Conservation (phyloP, 2,329 filamentous ascomycete genomes). For the Penicillium occitanis region DNA sequence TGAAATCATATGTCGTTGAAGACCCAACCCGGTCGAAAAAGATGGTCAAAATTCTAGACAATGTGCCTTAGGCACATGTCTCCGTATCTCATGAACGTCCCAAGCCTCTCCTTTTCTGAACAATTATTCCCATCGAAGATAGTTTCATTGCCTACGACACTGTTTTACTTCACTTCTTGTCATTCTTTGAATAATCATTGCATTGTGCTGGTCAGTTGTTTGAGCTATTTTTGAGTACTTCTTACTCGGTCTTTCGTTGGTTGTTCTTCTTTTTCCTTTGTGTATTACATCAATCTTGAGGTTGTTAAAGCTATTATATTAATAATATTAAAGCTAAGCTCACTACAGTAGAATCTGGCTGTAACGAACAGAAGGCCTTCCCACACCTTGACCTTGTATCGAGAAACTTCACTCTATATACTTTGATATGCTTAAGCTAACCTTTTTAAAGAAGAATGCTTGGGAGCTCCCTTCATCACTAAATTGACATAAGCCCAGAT, state of each 20-base stretch:
- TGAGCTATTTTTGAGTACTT: constrained; percentile 6
- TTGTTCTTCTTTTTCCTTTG: background rate
- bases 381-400: background rate
- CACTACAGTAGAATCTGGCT: background rate
- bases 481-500: background rate
- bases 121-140: constrained; percentile 6
- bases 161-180: constrained; percentile 6
- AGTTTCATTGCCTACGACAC: background rate
- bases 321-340: background rate
- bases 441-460: background rate
- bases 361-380: background rate
- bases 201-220: constrained; percentile 4
- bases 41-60: constrained; percentile 54
- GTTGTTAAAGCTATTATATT: background rate
- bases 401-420: background rate
- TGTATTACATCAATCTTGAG: background rate
- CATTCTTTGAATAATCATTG: constrained; percentile 13
- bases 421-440: background rate
- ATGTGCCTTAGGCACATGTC: constrained; percentile 10
- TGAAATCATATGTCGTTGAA: constrained; percentile 67
- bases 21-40: constrained; percentile 67
- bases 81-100: background rate
- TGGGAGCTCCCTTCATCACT: background rate
- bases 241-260: background rate
- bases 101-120: background rate